These are phyloP conservation scores for Geosmithia morbida DNA, from an alignment of 2,329 filamentous ascomycete species.

Conservation along the genomic window DNA sequence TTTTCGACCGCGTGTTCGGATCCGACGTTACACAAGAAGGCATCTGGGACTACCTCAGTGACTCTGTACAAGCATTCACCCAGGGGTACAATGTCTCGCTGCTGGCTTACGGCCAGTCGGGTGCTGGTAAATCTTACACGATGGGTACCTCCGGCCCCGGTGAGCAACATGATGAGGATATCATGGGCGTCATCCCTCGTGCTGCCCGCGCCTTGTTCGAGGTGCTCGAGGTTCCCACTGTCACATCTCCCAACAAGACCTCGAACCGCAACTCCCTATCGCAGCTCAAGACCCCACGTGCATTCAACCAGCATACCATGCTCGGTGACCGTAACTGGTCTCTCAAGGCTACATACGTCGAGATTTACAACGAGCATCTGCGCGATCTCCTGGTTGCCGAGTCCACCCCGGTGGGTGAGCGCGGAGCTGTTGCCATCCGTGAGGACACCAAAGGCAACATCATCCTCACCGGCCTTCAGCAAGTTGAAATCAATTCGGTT, in stretches of 20 bases:
- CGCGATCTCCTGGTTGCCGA: constrained; percentile 81
- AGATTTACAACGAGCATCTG: constrained; percentile 96
- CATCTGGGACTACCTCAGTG: constrained; percentile 84
- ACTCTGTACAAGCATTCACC: constrained; percentile 79
- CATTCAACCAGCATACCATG: constrained; percentile 41
- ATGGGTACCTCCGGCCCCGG: constrained; percentile 88
- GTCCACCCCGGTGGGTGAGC: constrained; percentile 47
- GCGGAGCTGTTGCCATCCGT: constrained; percentile 73
- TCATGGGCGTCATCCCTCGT: constrained; percentile 90
- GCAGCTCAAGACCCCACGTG: constrained; percentile 64
- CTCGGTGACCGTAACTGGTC: constrained; percentile 69
- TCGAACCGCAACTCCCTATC: constrained; percentile 54
- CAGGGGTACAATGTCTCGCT: constrained; percentile 98
- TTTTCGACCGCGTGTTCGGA: constrained; percentile 90
- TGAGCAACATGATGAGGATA: constrained; percentile 55
- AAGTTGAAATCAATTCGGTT: constrained; percentile 78
- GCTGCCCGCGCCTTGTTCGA: constrained; percentile 81
- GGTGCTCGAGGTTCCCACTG: constrained; percentile 52
- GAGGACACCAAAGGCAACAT: constrained; percentile 94
- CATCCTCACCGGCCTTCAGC: constrained; percentile 75
- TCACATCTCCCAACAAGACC: constrained; percentile 20
- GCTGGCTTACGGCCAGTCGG: constrained; percentile 92
- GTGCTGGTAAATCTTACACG: constrained; percentile 94
- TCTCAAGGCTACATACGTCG: constrained; percentile 83
- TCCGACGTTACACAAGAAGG: constrained; percentile 76